Percentiles rank a stretch among this genome's conserved stretches.
Evolutionary conservation across 768 basidiomycete genomes (phyloP).

Genomic region (Pulveroboletus sp.): DNA sequence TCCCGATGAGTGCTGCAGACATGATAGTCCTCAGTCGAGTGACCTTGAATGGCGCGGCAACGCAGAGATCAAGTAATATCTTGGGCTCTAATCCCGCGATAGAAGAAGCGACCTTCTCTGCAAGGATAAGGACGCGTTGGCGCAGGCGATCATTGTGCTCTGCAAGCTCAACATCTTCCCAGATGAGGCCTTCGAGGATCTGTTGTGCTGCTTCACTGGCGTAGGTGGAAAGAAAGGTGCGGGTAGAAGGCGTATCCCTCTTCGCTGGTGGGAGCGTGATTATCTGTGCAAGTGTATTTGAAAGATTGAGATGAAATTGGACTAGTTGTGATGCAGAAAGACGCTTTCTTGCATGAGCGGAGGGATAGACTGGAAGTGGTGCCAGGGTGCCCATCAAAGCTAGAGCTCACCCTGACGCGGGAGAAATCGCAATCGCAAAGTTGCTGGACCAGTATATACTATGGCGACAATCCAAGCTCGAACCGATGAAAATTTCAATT

Average conservation of each 20-base stretch:
- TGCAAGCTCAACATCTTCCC: slow-evolving; percentile 35
- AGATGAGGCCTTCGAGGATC: slow-evolving; percentile 53
- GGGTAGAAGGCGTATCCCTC: slow-evolving; percentile 40
- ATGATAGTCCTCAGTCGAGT: slow-evolving; percentile 45
- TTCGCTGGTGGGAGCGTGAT: slow-evolving; percentile 47
- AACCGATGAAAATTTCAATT: too few relatives aligned
- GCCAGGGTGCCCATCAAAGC: slow-evolving; percentile 26
- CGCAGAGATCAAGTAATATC: slow-evolving; percentile 58
- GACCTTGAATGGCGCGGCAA: slow-evolving; percentile 47
- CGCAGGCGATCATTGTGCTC: slow-evolving; percentile 44
- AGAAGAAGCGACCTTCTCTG: slow-evolving; percentile 46
- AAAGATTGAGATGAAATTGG: slow-evolving; percentile 44
- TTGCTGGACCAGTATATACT: too few relatives aligned
- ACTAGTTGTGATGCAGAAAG: slow-evolving; percentile 51
- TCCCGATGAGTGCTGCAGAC: slow-evolving; percentile 33
- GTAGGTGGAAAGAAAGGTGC: slow-evolving; percentile 53
- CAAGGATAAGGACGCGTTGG: slow-evolving; percentile 48
- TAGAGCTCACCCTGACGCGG: too few relatives aligned
- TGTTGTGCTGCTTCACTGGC: slow-evolving; percentile 52
- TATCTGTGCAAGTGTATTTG: slow-evolving; percentile 41
- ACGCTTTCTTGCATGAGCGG: slow-evolving; percentile 41
- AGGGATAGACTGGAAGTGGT: slow-evolving; percentile 54
- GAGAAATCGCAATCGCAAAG: too few relatives aligned
- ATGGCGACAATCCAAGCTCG: too few relatives aligned
- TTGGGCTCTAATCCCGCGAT: slow-evolving; percentile 44